Conservation (phyloP, 352 stramenopile genomes). For the Pythium plurisporium region DNA sequence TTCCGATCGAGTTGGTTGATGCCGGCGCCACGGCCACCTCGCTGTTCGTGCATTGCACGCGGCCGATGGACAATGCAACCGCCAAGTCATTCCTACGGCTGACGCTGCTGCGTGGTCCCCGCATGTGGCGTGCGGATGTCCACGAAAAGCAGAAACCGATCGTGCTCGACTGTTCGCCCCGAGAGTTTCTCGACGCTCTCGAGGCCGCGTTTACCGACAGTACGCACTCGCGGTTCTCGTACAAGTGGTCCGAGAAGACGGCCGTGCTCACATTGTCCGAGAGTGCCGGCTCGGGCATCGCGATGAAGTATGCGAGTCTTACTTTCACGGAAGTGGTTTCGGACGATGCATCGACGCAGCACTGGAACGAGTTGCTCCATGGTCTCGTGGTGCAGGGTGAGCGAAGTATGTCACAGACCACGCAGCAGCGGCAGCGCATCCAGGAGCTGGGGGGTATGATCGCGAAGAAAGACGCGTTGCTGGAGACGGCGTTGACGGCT, state of each 20-base stretch:
- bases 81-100: conserved; percentile 20
- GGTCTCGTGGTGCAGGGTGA: conserved; percentile 19
- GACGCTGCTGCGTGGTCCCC: conserved; percentile 25
- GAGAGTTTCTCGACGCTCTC: conserved; percentile 32
- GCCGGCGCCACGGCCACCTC: background rate
- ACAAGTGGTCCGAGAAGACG: conserved; percentile 36
- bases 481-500: conserved; percentile 33
- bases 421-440: conserved; percentile 21
- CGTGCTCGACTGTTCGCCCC: conserved; percentile 36
- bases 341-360: background rate
- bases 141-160: conserved; percentile 32
- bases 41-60: conserved; percentile 30
- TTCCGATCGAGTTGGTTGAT: conserved; percentile 26
- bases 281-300: conserved; percentile 22
- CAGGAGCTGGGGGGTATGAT: conserved; percentile 31
- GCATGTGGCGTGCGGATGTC: conserved; percentile 31
- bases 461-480: conserved; percentile 36
- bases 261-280: conserved; percentile 49
- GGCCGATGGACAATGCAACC: background rate
- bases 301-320: conserved; percentile 53
- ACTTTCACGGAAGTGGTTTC: conserved; percentile 18
- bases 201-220: conserved; percentile 17
- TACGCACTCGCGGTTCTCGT: conserved; percentile 25
- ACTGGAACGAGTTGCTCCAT: conserved; percentile 33
- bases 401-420: conserved; percentile 7